These are phyloP conservation scores for Colletotrichum cuscutae DNA, from an alignment of 2,329 filamentous ascomycete genomes.

Conservation along the genomic window DNA sequence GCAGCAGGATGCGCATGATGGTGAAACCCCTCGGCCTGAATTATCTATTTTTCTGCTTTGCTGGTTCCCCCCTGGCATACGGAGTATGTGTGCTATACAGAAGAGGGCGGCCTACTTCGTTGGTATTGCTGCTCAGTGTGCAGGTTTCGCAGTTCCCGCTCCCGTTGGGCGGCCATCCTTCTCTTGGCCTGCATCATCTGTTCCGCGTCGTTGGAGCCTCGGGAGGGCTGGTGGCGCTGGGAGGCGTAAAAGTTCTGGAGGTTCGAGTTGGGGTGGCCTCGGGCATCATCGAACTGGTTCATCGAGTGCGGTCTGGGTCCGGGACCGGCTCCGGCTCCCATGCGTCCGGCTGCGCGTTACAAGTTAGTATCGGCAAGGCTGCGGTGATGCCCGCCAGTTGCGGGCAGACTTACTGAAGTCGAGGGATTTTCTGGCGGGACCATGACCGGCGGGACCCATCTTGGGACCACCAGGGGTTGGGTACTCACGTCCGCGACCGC, in stretches of 20 bases:
- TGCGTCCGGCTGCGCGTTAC: slow-evolving; percentile 72
- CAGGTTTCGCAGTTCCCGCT: slow-evolving; percentile 99
- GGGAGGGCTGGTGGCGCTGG: slow-evolving; percentile 88
- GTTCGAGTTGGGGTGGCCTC: slow-evolving; percentile 78
- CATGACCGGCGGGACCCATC: slow-evolving; percentile 39
- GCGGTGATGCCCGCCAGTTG: slow-evolving; percentile 34
- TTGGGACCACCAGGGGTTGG: slow-evolving; percentile 64
- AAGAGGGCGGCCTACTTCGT: slow-evolving; percentile 91
- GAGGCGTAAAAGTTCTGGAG: slow-evolving; percentile 94
- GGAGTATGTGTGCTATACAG: slow-evolving; percentile 72
- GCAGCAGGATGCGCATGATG: slow-evolving; percentile 34
- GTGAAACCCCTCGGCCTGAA: slow-evolving; percentile 37
- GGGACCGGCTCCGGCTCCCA: slow-evolving; percentile 63
- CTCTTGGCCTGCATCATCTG: slow-evolving; percentile 99
- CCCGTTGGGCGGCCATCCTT: slow-evolving; percentile 98
- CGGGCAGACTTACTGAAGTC: slow-evolving; percentile 42
- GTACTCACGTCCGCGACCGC: slow-evolving; percentile 81
- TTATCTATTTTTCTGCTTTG: slow-evolving; percentile 50
- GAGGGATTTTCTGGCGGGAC: slow-evolving; percentile 42
- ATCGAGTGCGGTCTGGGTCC: slow-evolving; percentile 83
- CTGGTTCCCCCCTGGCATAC: slow-evolving; percentile 46
- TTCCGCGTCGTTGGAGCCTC: slow-evolving; percentile 90
- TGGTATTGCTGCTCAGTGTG: slow-evolving; percentile 99
- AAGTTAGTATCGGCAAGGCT: slow-evolving; percentile 39
- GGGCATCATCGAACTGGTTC: slow-evolving; percentile 82